Evolutionary conservation across 768 basidiomycete genomes (phyloP).

Genomic region (Mycena rebaudengoi): DNA sequence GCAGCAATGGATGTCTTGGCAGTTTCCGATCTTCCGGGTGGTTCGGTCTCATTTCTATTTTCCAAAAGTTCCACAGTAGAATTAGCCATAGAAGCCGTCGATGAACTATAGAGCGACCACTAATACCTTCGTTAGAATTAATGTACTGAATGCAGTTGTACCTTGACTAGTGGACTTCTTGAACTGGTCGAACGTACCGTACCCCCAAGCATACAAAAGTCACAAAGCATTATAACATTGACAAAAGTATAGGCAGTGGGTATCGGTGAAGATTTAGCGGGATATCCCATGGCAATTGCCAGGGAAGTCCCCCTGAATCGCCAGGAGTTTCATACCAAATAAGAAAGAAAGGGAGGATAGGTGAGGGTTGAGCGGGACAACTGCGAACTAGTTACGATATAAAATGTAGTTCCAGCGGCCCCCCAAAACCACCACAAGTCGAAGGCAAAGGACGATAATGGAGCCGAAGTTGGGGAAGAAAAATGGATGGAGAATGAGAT

Average conservation of each 20-base stretch:
- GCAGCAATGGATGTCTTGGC: constrained; percentile 43
- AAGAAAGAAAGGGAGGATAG: constrained; percentile 18
- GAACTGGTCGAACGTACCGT: no score
- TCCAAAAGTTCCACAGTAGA: constrained; percentile 57
- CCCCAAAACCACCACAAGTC: constrained; percentile 7
- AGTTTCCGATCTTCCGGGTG: constrained; percentile 60
- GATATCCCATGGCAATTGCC: background rate
- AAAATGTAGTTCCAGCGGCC: constrained; percentile 8
- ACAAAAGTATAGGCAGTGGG: background rate
- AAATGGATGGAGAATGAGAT: background rate
- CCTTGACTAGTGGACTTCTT: no score
- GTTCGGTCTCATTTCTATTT: constrained; percentile 81
- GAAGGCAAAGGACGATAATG: background rate
- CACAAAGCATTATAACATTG: no score
- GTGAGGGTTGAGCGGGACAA: constrained; percentile 33
- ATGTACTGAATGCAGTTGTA: no score
- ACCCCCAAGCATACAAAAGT: no score
- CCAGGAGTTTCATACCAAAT: constrained; percentile 11
- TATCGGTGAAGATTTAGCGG: constrained; percentile 22
- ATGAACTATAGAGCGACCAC: background rate
- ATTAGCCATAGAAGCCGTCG: constrained; percentile 12
- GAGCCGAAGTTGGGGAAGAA: background rate
- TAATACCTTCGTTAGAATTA: no score
- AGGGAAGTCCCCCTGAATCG: constrained; percentile 11
- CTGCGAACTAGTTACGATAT: background rate